phyloP scores from a whole-genome alignment of 108 stramenopile genomes.

The Skeletonema costatum region DNA sequence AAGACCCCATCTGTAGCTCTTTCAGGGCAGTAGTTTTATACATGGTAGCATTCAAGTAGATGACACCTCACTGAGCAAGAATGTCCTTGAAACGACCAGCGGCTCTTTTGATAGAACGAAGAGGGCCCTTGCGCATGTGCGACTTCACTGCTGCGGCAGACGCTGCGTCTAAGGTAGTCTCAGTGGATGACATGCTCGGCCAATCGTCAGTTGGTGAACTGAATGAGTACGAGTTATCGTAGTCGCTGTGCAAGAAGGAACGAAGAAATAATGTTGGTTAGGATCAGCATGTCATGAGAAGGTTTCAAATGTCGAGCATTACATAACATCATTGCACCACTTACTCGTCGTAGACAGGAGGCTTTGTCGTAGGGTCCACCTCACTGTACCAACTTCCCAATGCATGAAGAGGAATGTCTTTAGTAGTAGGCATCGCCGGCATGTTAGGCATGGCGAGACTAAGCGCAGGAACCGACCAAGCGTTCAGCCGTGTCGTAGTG shows the following conservation, averaged over 20 bases:
- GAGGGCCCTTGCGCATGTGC: slow-evolving; percentile 36
- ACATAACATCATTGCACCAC: neutral
- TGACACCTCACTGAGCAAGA: neutral
- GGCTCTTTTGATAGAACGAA: slow-evolving; percentile 40
- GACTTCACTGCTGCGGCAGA: slow-evolving; percentile 9
- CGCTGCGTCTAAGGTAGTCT: neutral
- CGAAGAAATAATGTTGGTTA: neutral
- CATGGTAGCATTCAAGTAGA: neutral
- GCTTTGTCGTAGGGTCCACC: slow-evolving; percentile 50
- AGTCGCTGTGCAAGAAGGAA: slow-evolving; percentile 32
- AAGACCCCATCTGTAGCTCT: neutral
- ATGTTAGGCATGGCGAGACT: slow-evolving; percentile 18
- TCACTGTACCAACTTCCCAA: slow-evolving; percentile 46
- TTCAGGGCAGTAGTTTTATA: neutral
- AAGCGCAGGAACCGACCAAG: slow-evolving; percentile 41
- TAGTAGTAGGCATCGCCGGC: slow-evolving; percentile 37
- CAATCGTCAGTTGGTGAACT: slow-evolving; percentile 50
- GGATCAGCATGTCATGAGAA: neutral
- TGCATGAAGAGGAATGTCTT: slow-evolving; percentile 41
- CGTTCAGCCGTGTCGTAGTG: slow-evolving; percentile 39
- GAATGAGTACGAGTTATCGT: slow-evolving; percentile 42
- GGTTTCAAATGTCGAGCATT: neutral
- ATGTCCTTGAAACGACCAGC: slow-evolving; percentile 31
- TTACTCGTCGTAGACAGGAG: slow-evolving; percentile 56
- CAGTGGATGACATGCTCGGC: slow-evolving; percentile 35